A percentile compares a stretch with the other conserved stretches of the same genome.
Conservation (phyloP, 2,329 filamentous ascomycete genomes). For the Monilinia fructicola region DNA sequence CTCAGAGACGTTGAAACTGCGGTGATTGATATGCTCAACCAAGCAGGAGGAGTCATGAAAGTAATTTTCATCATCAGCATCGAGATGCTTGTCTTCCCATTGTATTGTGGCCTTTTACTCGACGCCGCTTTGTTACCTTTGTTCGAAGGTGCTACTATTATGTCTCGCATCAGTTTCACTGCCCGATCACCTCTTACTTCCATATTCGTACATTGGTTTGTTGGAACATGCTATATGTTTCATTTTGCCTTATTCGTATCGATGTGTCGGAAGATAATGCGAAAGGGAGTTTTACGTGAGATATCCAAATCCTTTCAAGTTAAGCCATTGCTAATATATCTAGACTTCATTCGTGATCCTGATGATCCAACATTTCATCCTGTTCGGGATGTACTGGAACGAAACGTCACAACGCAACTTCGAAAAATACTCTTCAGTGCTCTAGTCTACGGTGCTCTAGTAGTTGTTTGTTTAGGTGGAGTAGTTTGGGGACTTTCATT, state of each 20-base stretch:
- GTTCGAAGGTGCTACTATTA: slow-evolving; percentile 77
- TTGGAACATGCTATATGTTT: slow-evolving; percentile 99
- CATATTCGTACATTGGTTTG: slow-evolving; percentile 97
- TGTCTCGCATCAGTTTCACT: slow-evolving; percentile 76
- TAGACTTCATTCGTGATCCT: slow-evolving; percentile 94
- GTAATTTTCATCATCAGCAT: slow-evolving; percentile 98
- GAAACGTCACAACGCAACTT: slow-evolving; percentile 87
- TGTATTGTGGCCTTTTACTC: slow-evolving; percentile 91
- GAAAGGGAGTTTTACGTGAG: slow-evolving; percentile 87
- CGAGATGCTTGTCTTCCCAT: slow-evolving; percentile 95
- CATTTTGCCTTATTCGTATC: slow-evolving; percentile 98
- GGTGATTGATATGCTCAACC: slow-evolving; percentile 79
- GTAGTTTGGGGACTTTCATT: slow-evolving; percentile 89
- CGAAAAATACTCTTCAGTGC: slow-evolving; percentile 96
- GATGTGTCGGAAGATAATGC: slow-evolving; percentile 98
- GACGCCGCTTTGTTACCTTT: slow-evolving; percentile 86
- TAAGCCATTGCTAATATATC: slow-evolving; percentile 38
- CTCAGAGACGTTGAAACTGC: slow-evolving; percentile 70
- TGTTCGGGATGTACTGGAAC: slow-evolving; percentile 91
- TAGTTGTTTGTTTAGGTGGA: slow-evolving; percentile 89
- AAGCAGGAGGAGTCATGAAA: slow-evolving; percentile 95
- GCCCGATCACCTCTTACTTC: slow-evolving; percentile 80
- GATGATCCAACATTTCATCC: slow-evolving; percentile 98
- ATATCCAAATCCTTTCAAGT: slow-evolving; percentile 30
- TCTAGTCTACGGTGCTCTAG: slow-evolving; percentile 88